A percentile compares a stretch with the other conserved stretches of the same genome.
These are phyloP conservation scores for Durotheca rogersii DNA, from an alignment of 495 filamentous ascomycete species.

Conservation along the genomic window DNA sequence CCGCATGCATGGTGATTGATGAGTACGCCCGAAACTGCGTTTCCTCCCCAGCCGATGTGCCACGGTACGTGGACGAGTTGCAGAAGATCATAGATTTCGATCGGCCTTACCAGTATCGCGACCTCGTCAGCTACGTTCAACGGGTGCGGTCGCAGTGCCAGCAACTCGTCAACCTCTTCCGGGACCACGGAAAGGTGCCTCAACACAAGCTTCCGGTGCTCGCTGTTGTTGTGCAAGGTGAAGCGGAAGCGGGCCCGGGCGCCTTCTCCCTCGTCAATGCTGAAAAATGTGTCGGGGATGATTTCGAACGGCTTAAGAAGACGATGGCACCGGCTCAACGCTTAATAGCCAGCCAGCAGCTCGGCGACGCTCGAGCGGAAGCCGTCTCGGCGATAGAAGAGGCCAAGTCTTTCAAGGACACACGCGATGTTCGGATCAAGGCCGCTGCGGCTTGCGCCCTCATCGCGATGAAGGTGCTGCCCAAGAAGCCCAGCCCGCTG, in stretches of 20 bases:
- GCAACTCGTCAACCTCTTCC: conserved; percentile 83
- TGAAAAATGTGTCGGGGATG: conserved; percentile 76
- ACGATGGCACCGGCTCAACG: conserved; percentile 78
- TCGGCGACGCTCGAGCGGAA: conserved; percentile 70
- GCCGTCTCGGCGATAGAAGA: conserved; percentile 72
- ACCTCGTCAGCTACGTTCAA: conserved; percentile 84
- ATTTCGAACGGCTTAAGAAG: conserved; percentile 87
- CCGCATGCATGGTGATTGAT: conserved; percentile 80
- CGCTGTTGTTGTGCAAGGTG: conserved; percentile 89
- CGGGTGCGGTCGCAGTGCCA: conserved; percentile 88
- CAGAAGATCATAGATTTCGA: conserved; percentile 75
- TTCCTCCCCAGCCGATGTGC: conserved; percentile 42
- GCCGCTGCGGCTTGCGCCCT: conserved; percentile 85
- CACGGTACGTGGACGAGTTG: conserved; percentile 57
- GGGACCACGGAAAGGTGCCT: conserved; percentile 78
- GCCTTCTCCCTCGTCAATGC: conserved; percentile 88
- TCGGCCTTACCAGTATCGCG: conserved; percentile 77
- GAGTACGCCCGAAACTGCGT: conserved; percentile 71
- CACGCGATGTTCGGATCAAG: conserved; percentile 80
- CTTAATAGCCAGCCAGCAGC: conserved; percentile 69
- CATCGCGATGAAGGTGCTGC: conserved; percentile 78
- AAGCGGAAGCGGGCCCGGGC: conserved; percentile 80
- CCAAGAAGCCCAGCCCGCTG: conserved; percentile 84
- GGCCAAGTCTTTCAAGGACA: conserved; percentile 72
- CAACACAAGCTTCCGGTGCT: conserved; percentile 70